These are phyloP conservation scores for Quercus engelmannii DNA, from an alignment of 306 rosid species.

Conservation along the genomic window DNA sequence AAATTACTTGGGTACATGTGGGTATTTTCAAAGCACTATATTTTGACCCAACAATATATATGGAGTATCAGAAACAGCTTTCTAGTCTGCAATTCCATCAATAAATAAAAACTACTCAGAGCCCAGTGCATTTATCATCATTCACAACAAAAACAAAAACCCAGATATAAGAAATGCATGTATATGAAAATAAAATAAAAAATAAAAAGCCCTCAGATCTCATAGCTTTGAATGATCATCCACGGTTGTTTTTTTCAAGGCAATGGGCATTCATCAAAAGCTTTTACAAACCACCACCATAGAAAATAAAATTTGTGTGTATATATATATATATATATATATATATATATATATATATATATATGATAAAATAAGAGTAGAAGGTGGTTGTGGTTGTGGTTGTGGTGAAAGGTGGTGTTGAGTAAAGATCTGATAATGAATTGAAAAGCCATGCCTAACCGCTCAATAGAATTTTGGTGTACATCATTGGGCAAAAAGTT, in stretches of 20 bases:
- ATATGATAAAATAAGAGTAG: not conserved
- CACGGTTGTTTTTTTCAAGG: not conserved
- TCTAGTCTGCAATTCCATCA: slow-evolving; percentile 37
- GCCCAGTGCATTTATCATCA: slow-evolving; percentile 41
- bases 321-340: not conserved
- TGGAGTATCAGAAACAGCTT: slow-evolving; percentile 23
- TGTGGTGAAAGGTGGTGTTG: not conserved
- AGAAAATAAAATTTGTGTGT: not conserved
- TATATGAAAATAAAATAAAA: too few species aligned
- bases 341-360: not conserved
- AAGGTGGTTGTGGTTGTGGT: not conserved
- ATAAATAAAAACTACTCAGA: slow-evolving; percentile 24
- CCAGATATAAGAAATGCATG: too few species aligned
- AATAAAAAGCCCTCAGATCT: slow-evolving; percentile 30
- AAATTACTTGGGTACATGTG: too few species aligned
- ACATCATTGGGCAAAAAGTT: slow-evolving; percentile 29
- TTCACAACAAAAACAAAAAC: not conserved
- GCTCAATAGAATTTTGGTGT: slow-evolving; percentile 16
- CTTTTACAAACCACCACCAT: slow-evolving; percentile 12
- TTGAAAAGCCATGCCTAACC: slow-evolving; percentile 17
- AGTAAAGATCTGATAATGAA: slow-evolving; percentile 16
- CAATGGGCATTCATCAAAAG: slow-evolving; percentile 26
- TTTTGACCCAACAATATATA: not conserved
- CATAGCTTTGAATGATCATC: slow-evolving; percentile 24
- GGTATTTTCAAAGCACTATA: not conserved